A percentile compares a stretch with the other conserved stretches of the same genome.
phyloP scores from a whole-genome alignment of 805 yeast genomes.

The Phaffomyces opuntiae region DNA sequence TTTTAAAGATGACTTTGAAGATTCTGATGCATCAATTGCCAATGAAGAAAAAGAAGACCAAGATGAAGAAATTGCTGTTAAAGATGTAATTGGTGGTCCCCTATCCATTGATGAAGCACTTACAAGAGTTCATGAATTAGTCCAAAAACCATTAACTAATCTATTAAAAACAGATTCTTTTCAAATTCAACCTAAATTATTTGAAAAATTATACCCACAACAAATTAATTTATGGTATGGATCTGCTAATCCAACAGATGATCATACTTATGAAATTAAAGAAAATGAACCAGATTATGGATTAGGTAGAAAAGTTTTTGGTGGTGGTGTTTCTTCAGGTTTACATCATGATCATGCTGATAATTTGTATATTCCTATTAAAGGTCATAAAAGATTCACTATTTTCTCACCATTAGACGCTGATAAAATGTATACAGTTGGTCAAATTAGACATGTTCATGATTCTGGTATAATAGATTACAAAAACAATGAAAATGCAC shows the following conservation, averaged over 20 bases:
- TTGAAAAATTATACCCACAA: constrained; percentile 47
- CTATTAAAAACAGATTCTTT: constrained; percentile 24
- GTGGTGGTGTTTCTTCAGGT: constrained; percentile 61
- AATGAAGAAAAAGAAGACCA: constrained; percentile 14
- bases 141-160: constrained; percentile 56
- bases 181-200: constrained; percentile 37
- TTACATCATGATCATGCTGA: constrained; percentile 80
- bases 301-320: constrained; percentile 51
- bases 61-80: constrained; percentile 9
- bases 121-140: constrained; percentile 40
- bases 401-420: constrained; percentile 61
- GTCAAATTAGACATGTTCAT: constrained; percentile 44
- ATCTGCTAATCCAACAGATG: constrained; percentile 15
- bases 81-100: constrained; percentile 20
- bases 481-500: constrained; percentile 43
- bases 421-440: constrained; percentile 53
- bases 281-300: constrained; percentile 25
- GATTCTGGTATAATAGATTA: constrained; percentile 67
- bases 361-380: constrained; percentile 54
- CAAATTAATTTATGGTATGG: constrained; percentile 78
- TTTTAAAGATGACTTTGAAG: constrained; percentile 44
- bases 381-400: constrained; percentile 62
- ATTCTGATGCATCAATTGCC: constrained; percentile 18
- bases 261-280: constrained; percentile 14
- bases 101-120: constrained; percentile 28